phyloP scores from a whole-genome alignment of 441 rosid genomes.

The Viola pubescens region DNA sequence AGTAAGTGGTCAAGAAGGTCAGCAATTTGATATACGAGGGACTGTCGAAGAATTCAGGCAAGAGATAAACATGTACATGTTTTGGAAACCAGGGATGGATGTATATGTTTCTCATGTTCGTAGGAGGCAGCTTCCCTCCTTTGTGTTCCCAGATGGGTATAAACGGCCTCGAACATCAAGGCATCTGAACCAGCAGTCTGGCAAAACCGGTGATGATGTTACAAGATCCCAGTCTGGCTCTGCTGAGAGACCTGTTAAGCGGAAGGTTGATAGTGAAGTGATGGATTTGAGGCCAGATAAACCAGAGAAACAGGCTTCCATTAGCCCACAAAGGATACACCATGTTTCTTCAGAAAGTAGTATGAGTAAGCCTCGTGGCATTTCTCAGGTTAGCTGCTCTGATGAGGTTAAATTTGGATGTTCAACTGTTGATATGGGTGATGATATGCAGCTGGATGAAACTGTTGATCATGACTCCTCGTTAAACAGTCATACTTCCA shows the following conservation, averaged over 20 bases:
- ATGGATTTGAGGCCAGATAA: conserved; percentile 35
- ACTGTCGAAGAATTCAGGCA: conserved; percentile 56
- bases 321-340: conserved; percentile 41
- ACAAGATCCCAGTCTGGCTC: conserved; percentile 32
- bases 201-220: conserved; percentile 41
- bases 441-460: conserved; percentile 10
- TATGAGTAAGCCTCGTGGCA: conserved; percentile 29
- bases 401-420: conserved; percentile 17
- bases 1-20: conserved; percentile 47
- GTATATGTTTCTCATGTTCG: conserved; percentile 55
- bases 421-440: conserved; percentile 14
- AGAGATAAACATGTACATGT: conserved; percentile 43
- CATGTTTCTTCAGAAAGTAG: conserved; percentile 47
- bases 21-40: conserved; percentile 64
- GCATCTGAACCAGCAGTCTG: conserved; percentile 39
- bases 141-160: conserved; percentile 63
- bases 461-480: conserved; percentile 20
- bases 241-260: conserved; percentile 47
- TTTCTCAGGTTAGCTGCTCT: conserved; percentile 24
- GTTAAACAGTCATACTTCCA: conserved; percentile 12
- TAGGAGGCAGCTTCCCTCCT: conserved; percentile 52
- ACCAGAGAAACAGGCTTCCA: conserved; percentile 47
- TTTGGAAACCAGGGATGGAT: conserved; percentile 72
- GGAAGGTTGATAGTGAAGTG: conserved; percentile 41
- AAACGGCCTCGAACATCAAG: conserved; percentile 51